phyloP scores from a whole-genome alignment of 306 rosid genomes.

The Hippophae gyantsensis region DNA sequence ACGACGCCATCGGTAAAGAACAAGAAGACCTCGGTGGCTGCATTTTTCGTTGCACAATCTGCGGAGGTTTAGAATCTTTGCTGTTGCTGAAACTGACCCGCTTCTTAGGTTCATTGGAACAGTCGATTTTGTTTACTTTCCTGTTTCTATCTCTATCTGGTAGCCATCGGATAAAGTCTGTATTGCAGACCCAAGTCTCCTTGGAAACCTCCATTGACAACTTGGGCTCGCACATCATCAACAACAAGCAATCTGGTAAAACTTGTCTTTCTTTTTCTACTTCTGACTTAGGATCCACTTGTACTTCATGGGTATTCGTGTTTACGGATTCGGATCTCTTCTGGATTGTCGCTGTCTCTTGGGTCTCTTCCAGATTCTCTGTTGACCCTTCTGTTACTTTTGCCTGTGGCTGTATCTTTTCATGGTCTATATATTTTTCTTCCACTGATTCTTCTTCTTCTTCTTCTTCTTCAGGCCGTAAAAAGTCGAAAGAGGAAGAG shows the following conservation, averaged over 20 bases:
- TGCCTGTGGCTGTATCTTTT: constrained; percentile 5
- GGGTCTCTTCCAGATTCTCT: constrained; percentile 18
- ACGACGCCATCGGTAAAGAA: constrained; percentile 38
- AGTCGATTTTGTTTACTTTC: constrained; percentile 19
- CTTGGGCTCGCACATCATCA: constrained; percentile 98
- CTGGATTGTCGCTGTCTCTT: constrained; percentile 12
- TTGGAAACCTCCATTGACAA: constrained; percentile 94
- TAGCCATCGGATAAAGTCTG: constrained; percentile 64
- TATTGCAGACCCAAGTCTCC: constrained; percentile 90
- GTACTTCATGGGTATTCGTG: constrained; percentile 6
- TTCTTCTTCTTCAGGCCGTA: constrained; percentile 2
- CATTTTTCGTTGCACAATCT: constrained; percentile 12
- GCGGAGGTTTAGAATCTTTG: constrained; percentile 13
- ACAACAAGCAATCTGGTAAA: constrained; percentile 71
- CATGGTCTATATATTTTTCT: constrained; percentile 13
- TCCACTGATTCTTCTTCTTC: constrained; percentile 19
- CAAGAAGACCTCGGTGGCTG: constrained; percentile 82
- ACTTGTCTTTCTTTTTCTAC: constrained; percentile 20
- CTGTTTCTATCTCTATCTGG: constrained; percentile 47
- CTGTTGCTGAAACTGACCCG: constrained; percentile 1
- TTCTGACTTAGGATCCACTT: constrained; percentile 4
- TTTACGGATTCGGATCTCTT: constrained; percentile 19
- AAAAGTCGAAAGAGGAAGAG: constrained; percentile 8
- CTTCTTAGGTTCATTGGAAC: constrained; percentile 28
- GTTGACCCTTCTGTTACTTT: constrained; percentile 4